Conservation (phyloP, 2,329 filamentous ascomycete species). For the Chrysoporthe deuterocubensis region DNA sequence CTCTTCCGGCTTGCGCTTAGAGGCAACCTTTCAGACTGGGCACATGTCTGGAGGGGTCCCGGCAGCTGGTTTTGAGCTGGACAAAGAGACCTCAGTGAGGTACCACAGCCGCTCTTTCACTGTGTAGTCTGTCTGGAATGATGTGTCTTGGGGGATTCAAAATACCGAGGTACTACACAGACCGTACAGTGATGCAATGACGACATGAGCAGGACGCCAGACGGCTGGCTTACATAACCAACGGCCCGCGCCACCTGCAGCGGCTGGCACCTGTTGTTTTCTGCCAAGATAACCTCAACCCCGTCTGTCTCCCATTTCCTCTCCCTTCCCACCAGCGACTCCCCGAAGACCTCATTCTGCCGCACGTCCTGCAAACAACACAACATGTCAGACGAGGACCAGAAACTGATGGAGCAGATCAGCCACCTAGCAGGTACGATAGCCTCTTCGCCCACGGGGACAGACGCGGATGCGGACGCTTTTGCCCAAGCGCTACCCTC, state of each 20-base stretch:
- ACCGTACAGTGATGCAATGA: background rate
- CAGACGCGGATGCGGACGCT: background rate
- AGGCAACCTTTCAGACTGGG: background rate
- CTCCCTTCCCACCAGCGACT: background rate
- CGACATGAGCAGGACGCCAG: background rate
- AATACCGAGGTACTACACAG: background rate
- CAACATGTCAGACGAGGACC: conserved; percentile 53
- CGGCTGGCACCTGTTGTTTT: background rate
- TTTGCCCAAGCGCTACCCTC: background rate
- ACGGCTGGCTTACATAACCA: background rate
- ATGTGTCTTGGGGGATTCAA: background rate
- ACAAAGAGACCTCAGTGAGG: background rate
- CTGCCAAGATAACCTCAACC: background rate
- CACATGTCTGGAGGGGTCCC: too few relatives aligned
- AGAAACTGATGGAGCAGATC: conserved; percentile 59
- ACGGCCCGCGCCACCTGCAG: background rate
- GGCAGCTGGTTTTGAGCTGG: background rate
- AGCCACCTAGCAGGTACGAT: conserved; percentile 53
- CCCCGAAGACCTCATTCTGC: background rate
- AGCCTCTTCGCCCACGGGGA: background rate
- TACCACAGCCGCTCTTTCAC: background rate
- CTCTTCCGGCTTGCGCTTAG: background rate
- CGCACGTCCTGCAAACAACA: background rate
- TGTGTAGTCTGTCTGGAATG: background rate
- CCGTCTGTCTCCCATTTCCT: background rate